These are phyloP conservation scores for Garcia nutans DNA, from an alignment of 345 rosid species.

Conservation along the genomic window DNA sequence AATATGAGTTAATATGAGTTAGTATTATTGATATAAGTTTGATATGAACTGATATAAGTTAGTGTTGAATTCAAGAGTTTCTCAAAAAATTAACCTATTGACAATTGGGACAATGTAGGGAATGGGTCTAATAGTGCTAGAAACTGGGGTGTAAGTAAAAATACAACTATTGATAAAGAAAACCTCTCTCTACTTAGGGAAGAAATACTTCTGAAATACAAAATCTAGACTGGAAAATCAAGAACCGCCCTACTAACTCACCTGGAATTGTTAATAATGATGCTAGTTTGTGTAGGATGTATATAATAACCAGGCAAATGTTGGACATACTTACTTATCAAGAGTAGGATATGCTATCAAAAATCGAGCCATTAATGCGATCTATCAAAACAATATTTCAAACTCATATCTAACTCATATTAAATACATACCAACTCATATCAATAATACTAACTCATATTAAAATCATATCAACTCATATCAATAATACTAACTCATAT, in stretches of 20 bases:
- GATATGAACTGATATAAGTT: no score
- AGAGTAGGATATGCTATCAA: conserved; percentile 71
- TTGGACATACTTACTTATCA: conserved; percentile 76
- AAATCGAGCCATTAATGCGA: conserved; percentile 64
- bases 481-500: no score
- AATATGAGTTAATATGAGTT: no score
- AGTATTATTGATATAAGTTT: no score
- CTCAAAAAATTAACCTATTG: conserved; percentile 33
- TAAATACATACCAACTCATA: no score
- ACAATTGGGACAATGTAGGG: conserved; percentile 47
- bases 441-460: no score
- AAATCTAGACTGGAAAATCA: conserved; percentile 59
- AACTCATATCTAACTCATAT: no score
- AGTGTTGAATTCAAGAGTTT: conserved; percentile 38
- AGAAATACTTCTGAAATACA: conserved; percentile 16
- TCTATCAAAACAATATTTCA: conserved; percentile 55
- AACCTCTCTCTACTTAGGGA: conserved; percentile 27
- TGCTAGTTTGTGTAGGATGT: conserved; percentile 35
- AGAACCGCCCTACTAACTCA: conserved; percentile 49
- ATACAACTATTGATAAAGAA: neutral
- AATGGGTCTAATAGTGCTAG: conserved; percentile 29
- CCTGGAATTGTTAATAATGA: conserved; percentile 39
- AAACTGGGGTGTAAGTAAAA: conserved; percentile 35
- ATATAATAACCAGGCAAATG: conserved; percentile 60
- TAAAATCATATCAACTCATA: no score